Conservation (phyloP, 352 stramenopile species). For the Lagenidium sp. region DNA sequence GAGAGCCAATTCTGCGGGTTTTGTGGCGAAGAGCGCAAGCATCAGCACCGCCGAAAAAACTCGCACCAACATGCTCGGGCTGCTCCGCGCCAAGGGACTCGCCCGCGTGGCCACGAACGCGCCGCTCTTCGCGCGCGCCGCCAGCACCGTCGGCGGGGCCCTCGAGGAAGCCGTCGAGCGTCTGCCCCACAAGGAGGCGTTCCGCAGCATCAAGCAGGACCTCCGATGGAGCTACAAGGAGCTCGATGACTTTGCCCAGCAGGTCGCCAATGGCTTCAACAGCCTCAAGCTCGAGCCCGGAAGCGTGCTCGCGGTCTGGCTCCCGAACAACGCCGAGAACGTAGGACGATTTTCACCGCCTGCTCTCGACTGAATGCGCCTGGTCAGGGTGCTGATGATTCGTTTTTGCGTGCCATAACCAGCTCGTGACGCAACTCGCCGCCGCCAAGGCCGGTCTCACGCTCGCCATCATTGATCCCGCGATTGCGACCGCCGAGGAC, state of each 20-base stretch:
- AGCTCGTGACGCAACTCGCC: slow-evolving; percentile 73
- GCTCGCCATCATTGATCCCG: slow-evolving; percentile 69
- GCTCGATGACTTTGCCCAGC: slow-evolving; percentile 60
- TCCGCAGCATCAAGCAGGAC: slow-evolving; percentile 78
- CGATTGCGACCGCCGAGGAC: slow-evolving; percentile 63
- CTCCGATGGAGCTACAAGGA: slow-evolving; percentile 83
- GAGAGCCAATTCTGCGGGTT: no score
- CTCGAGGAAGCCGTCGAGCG: slow-evolving; percentile 69
- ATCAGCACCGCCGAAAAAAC: slow-evolving; percentile 15
- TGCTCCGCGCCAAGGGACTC: slow-evolving; percentile 54
- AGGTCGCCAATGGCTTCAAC: slow-evolving; percentile 71
- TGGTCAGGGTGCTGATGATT: no score
- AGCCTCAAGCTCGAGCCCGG: slow-evolving; percentile 60
- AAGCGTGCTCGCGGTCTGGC: slow-evolving; percentile 77
- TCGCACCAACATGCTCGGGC: slow-evolving; percentile 38
- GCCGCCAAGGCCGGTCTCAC: slow-evolving; percentile 79
- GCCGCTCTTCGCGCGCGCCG: slow-evolving; percentile 24
- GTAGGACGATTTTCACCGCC: slow-evolving; percentile 16
- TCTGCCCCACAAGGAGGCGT: slow-evolving; percentile 80
- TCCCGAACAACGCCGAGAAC: slow-evolving; percentile 79
- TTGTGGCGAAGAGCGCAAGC: slow-evolving; percentile 30
- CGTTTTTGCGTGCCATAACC: no score
- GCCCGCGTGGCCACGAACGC: slow-evolving; percentile 18
- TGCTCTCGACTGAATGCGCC: not conserved
- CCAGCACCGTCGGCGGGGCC: slow-evolving; percentile 54